Base-by-base conservation (phyloP, 331 rosid genomes). In the Quercus lobata region DNA sequence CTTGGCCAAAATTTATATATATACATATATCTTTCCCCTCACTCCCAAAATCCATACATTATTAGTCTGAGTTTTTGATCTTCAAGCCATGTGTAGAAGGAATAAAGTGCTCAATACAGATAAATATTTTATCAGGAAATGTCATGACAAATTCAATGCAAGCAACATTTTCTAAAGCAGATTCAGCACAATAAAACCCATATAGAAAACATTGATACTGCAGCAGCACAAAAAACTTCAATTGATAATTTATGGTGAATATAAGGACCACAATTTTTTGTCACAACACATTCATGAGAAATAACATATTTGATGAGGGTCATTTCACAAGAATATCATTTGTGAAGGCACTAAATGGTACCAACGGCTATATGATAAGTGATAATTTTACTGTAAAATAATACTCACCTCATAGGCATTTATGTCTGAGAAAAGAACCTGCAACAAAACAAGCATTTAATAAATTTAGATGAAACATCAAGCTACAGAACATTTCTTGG, bases 361-460 rank as follows among this genome's bases (percentile, higher is more conserved):
- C 21, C 52, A 34, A 35, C 69, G 60, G 15, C 30, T 8, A 0
- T 18, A 4, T 32, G 27, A 71, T n/a, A 76, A 18, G 3, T 25
- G 34, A 71, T n/a, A 76, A 18, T n/a, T 71, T 52, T 27, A 56
- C 21, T 35, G 18, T 6, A 74, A 83, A 41, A 53, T 4, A 78
- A 30, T 49, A 73, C 90, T 79, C 56, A 93, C 99, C 94, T 93
- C 98, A 63, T 93, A 91, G 66, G 99, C 97, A 81, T 86, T 95
- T 34, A 93, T 65, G 81, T 95, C 99, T 2, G 94, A 90, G 89
- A 95, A 90, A 56, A 95, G 88, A 73, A 95, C 99, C 99, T 95
- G 97, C 79, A 84, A 80, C 84, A 74, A 54, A 63, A 57, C 5
- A 60, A 79, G 27, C n/a, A 46, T 61, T 60, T 24, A 63, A 55